These are phyloP conservation scores for Exutisphaerella laricina DNA, from an alignment of 2,329 filamentous ascomycete genomes.

Conservation along the genomic window DNA sequence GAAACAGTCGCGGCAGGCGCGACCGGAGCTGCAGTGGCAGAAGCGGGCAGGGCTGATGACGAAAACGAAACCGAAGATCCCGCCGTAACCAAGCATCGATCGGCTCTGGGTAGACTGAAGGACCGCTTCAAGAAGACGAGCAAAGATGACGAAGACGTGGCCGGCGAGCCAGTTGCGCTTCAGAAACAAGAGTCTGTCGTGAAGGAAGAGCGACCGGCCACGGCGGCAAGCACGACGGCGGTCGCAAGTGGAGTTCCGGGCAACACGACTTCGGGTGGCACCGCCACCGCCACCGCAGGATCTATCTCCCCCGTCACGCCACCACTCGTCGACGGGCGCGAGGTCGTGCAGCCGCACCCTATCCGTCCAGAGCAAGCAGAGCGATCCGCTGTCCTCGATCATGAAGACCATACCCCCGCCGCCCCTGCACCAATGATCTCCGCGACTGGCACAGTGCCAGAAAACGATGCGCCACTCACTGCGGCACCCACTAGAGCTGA, in stretches of 20 bases:
- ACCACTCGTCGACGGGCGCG: not conserved
- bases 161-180: not conserved
- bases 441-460: slow-evolving; percentile 2
- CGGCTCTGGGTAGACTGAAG: slow-evolving; percentile 20
- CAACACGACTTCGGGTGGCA: slow-evolving; percentile 1
- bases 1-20: slow-evolving; percentile 19
- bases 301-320: not conserved
- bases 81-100: slow-evolving; percentile 17
- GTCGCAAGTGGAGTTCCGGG: not conserved
- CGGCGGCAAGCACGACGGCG: slow-evolving; percentile 1
- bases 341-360: not conserved
- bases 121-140: slow-evolving; percentile 19
- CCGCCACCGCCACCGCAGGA: not conserved
- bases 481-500: not conserved
- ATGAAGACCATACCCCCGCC: not conserved
- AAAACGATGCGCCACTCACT: not conserved
- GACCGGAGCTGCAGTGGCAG: slow-evolving; percentile 9
- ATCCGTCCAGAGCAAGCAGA: not conserved
- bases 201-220: slow-evolving; percentile 1
- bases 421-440: slow-evolving; percentile 2
- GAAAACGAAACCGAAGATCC: slow-evolving; percentile 8
- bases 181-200: not conserved
- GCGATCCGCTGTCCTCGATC: not conserved
- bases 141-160: slow-evolving; percentile 4
- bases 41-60: slow-evolving; percentile 8